Conservation (phyloP, 371 early-diverging fungal species). For the Saksenaea oblongispora region DNA sequence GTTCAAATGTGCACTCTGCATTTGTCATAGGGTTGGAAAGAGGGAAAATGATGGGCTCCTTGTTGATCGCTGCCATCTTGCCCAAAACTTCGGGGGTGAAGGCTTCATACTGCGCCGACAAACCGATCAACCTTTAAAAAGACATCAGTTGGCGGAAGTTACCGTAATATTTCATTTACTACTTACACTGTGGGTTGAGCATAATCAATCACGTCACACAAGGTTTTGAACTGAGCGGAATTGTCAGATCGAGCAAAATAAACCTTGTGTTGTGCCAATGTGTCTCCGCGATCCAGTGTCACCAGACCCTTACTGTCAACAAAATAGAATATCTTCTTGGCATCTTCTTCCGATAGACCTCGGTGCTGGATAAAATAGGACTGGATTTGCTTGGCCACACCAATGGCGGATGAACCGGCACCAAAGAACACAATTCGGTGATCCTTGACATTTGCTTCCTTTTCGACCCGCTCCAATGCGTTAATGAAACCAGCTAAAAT, state of each 20-base stretch:
- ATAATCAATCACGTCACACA: constrained; percentile 75
- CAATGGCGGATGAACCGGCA: constrained; percentile 88
- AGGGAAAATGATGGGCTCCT: constrained; percentile 89
- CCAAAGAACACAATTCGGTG: constrained; percentile 90
- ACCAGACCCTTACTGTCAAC: constrained; percentile 86
- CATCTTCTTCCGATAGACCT: constrained; percentile 69
- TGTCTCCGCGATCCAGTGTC: constrained; percentile 84
- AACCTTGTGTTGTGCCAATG: constrained; percentile 78
- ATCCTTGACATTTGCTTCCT: constrained; percentile 57
- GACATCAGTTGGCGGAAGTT: neutral
- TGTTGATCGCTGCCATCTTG: constrained; percentile 74
- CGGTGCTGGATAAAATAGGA: constrained; percentile 73
- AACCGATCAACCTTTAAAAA: constrained; percentile 67
- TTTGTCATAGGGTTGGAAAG: constrained; percentile 87
- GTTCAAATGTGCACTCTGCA: constrained; percentile 91
- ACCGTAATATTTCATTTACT: neutral
- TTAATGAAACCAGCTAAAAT: constrained; percentile 90
- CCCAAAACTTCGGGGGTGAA: constrained; percentile 67
- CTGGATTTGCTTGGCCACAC: constrained; percentile 83
- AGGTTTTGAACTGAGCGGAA: constrained; percentile 66
- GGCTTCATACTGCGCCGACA: constrained; percentile 73
- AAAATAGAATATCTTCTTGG: constrained; percentile 79
- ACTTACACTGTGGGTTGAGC: constrained; percentile 70
- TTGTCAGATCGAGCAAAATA: constrained; percentile 77
- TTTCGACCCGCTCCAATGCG: constrained; percentile 64